Evolutionary conservation across 805 yeast species (phyloP).

Genomic region (Hanseniaspora mollemarum): DNA sequence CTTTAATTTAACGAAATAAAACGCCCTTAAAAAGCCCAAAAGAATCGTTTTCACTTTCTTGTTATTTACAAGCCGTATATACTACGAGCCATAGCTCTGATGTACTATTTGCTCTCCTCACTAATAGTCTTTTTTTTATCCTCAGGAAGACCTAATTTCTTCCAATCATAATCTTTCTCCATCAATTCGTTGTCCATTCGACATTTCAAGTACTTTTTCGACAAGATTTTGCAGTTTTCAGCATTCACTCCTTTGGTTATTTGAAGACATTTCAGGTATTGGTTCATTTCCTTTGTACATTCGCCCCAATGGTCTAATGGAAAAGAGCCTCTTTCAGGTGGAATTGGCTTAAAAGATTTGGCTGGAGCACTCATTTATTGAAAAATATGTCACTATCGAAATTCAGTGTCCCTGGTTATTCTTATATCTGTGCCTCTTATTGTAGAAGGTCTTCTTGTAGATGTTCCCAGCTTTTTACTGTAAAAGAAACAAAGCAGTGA

Average conservation of each 20-base stretch:
- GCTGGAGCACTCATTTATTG: slow-evolving; percentile 15
- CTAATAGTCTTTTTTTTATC: slow-evolving; percentile 31
- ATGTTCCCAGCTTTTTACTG: too few relatives aligned
- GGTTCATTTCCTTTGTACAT: slow-evolving; percentile 62
- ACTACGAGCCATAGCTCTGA: background rate
- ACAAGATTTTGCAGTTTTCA: slow-evolving; percentile 76
- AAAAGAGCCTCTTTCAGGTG: slow-evolving; percentile 94
- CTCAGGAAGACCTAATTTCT: slow-evolving; percentile 49
- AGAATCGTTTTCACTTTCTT: background rate
- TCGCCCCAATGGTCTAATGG: slow-evolving; percentile 86
- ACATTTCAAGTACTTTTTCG: slow-evolving; percentile 71
- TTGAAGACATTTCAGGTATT: slow-evolving; percentile 68
- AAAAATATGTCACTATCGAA: too few relatives aligned
- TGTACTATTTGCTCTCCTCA: background rate
- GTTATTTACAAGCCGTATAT: background rate
- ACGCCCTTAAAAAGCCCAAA: too few relatives aligned
- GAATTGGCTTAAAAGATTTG: slow-evolving; percentile 59
- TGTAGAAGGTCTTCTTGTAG: too few relatives aligned
- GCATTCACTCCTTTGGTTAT: slow-evolving; percentile 73
- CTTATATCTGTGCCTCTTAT: too few relatives aligned
- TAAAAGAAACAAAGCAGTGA: too few relatives aligned
- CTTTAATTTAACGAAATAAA: too few relatives aligned
- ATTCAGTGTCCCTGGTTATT: too few relatives aligned
- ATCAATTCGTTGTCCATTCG: slow-evolving; percentile 72
- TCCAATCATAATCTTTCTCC: slow-evolving; percentile 46